Evolutionary conservation across 495 filamentous ascomycete genomes (phyloP).

Genomic region (Copromyces sp.): DNA sequence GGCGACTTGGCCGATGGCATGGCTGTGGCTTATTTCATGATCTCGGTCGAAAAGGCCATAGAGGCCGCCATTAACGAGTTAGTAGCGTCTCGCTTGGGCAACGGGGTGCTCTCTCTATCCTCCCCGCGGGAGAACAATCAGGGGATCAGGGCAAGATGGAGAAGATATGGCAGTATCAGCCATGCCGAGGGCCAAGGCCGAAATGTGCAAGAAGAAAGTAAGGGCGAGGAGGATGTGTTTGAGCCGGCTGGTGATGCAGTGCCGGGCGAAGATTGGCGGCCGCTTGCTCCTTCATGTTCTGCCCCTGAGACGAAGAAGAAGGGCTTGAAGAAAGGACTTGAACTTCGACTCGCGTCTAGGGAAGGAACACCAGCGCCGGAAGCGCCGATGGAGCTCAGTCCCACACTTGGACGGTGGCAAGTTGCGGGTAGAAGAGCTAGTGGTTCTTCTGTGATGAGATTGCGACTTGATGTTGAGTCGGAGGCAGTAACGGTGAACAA

Average conservation of each 20-base stretch:
- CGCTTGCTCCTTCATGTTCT: not conserved
- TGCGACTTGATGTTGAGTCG: not conserved
- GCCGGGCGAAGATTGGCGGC: conserved; percentile 7
- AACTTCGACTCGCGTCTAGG: not conserved
- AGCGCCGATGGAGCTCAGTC: conserved; percentile 18
- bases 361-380: conserved; percentile 4
- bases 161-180: not conserved
- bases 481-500: not conserved
- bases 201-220: not conserved
- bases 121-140: not conserved
- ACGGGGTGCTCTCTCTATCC: not conserved
- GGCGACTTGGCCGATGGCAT: not conserved
- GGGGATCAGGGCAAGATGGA: not conserved
- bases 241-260: not conserved
- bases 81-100: not conserved
- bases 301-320: not conserved
- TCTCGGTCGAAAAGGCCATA: conserved; percentile 1
- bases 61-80: not conserved
- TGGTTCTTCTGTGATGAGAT: not conserved
- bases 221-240: not conserved
- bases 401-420: conserved; percentile 17
- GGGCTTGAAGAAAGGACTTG: not conserved
- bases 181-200: not conserved
- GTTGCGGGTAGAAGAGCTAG: not conserved
- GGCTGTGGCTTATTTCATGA: conserved; percentile 8